phyloP scores from a whole-genome alignment of 1,284 basidiomycete species.

The Austroboletus novae-zelandiae region DNA sequence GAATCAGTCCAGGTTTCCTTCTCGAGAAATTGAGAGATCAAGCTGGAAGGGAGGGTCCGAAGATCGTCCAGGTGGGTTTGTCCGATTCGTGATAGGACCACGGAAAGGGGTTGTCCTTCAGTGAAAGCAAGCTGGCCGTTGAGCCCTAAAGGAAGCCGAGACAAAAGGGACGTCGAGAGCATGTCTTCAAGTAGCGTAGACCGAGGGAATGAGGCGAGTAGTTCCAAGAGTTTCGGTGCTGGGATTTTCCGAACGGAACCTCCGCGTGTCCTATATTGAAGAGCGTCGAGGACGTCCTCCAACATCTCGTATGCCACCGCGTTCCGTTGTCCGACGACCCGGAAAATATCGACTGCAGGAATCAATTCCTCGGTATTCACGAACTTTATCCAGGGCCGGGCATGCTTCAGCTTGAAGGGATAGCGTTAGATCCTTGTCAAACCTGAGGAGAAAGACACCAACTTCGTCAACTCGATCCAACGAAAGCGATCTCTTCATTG shows the following conservation, averaged over 20 bases:
- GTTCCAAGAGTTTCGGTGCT: constrained; percentile 33
- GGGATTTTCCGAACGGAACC: constrained; percentile 23
- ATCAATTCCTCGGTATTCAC: constrained; percentile 39
- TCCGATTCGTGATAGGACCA: constrained; percentile 21
- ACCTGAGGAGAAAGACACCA: background rate
- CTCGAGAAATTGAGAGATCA: constrained; percentile 35
- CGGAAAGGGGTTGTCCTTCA: constrained; percentile 14
- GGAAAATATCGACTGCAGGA: constrained; percentile 34
- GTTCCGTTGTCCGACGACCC: constrained; percentile 18
- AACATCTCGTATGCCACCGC: constrained; percentile 30
- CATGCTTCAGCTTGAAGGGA: constrained; percentile 31
- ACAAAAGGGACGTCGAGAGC: constrained; percentile 41
- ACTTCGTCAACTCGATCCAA: constrained; percentile 16
- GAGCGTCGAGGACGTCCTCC: constrained; percentile 28
- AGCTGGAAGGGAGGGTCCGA: constrained; percentile 19
- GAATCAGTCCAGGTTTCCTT: constrained; percentile 41
- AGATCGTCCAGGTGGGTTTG: constrained; percentile 27
- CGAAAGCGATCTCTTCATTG: constrained; percentile 10
- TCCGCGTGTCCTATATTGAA: constrained; percentile 12
- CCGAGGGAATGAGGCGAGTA: constrained; percentile 36
- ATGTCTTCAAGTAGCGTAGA: constrained; percentile 45
- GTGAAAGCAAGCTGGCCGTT: constrained; percentile 32
- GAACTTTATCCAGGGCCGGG: constrained; percentile 49
- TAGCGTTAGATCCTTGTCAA: background rate
- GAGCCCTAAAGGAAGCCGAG: constrained; percentile 42